These are phyloP conservation scores for Juncus effusus DNA, from an alignment of 176 grass and related monocot genomes.

Conservation along the genomic window DNA sequence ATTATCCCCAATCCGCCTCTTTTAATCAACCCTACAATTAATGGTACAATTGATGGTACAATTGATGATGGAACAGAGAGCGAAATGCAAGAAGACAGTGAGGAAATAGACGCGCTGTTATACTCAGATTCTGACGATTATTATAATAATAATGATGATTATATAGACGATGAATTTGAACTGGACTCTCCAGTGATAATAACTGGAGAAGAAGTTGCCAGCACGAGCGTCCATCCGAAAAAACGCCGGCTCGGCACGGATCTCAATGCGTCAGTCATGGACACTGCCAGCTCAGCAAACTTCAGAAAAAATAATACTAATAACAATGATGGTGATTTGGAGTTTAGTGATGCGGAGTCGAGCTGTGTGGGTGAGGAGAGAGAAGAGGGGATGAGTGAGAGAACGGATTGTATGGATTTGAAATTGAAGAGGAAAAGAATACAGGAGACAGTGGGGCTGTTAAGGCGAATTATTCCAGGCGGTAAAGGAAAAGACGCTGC, in stretches of 20 bases:
- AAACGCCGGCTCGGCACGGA: constrained; percentile 53
- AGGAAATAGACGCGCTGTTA: constrained; percentile 78
- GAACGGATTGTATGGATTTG: constrained; percentile 28
- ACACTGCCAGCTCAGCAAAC: constrained; percentile 68
- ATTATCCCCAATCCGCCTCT: neutral
- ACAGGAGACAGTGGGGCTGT: constrained; percentile 69
- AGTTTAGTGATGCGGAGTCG: constrained; percentile 38
- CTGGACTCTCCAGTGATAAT: constrained; percentile 24
- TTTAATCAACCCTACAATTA: constrained; percentile 46
- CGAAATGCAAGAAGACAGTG: constrained; percentile 79
- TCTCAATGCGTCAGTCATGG: constrained; percentile 55
- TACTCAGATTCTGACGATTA: constrained; percentile 71
- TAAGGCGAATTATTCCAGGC: constrained; percentile 80
- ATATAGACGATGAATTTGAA: constrained; percentile 12
- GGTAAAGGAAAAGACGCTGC: constrained; percentile 67
- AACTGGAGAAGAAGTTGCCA: constrained; percentile 34
- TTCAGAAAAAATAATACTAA: constrained; percentile 36
- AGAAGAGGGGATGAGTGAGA: neutral
- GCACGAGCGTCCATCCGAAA: constrained; percentile 45
- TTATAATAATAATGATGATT: neutral
- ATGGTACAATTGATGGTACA: constrained; percentile 33
- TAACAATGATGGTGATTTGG: constrained; percentile 24
- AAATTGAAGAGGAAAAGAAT: constrained; percentile 68
- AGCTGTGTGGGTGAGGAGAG: constrained; percentile 49
- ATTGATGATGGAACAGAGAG: constrained; percentile 15